A percentile compares a stretch with the other conserved stretches of the same genome.
phyloP scores from a whole-genome alignment of 371 early-diverging fungal genomes.

The Capillidium heterosporum region DNA sequence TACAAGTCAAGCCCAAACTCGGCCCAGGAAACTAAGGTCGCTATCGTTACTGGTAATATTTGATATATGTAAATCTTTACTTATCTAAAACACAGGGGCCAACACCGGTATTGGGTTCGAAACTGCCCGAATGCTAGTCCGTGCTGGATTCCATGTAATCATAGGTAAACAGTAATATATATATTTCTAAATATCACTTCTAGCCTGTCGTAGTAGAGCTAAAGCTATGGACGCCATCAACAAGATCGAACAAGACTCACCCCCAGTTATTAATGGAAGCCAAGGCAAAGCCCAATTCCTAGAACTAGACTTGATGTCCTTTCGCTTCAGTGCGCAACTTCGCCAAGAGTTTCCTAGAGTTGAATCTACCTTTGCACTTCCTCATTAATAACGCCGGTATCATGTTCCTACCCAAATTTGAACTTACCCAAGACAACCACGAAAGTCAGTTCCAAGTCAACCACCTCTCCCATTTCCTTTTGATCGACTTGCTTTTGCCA shows the following conservation, averaged over 20 bases:
- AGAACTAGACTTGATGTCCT: slow-evolving; percentile 9
- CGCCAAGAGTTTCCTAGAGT: neutral
- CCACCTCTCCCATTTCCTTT: neutral
- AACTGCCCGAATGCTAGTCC: neutral
- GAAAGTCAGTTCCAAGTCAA: slow-evolving; percentile 3
- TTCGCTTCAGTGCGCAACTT: neutral
- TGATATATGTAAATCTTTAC: neutral
- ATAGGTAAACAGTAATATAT: neutral
- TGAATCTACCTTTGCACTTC: neutral
- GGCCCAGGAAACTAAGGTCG: neutral
- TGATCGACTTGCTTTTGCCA: neutral
- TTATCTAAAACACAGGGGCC: neutral
- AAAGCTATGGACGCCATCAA: slow-evolving; percentile 8
- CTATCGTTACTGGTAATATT: slow-evolving; percentile 6
- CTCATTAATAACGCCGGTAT: slow-evolving; percentile 5
- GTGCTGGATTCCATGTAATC: slow-evolving; percentile 1
- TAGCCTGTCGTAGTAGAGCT: slow-evolving; percentile 9
- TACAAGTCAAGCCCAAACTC: too few relatives aligned
- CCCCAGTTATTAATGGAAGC: neutral
- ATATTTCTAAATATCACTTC: neutral
- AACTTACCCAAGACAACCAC: neutral
- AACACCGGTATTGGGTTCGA: slow-evolving; percentile 4
- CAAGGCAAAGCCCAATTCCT: slow-evolving; percentile 7
- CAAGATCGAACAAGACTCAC: neutral
- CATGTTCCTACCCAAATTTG: neutral